phyloP scores from a whole-genome alignment of 331 rosid genomes.

The Pyracantha coccinea region DNA sequence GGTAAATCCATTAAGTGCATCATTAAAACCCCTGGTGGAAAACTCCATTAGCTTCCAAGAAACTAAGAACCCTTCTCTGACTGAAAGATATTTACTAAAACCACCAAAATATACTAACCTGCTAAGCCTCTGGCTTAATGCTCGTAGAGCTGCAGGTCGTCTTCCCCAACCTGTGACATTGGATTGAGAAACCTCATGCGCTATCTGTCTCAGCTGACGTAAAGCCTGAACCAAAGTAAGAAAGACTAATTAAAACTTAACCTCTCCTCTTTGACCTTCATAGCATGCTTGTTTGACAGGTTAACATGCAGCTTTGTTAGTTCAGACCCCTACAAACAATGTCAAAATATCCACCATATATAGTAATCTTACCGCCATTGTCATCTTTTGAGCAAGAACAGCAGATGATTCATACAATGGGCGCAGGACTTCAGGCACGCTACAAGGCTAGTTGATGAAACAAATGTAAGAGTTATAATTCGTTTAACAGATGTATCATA shows the following conservation, averaged over 20 bases:
- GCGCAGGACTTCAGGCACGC: slow-evolving; percentile 96
- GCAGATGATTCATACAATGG: slow-evolving; percentile 93
- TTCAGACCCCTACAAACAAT: background rate
- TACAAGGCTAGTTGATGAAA: slow-evolving; percentile 69
- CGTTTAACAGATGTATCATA: background rate
- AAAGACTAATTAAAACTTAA: background rate
- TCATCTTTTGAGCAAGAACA: slow-evolving; percentile 89
- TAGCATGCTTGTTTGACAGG: background rate
- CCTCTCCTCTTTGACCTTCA: background rate
- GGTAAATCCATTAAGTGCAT: slow-evolving; percentile 94
- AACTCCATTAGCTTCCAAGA: slow-evolving; percentile 23
- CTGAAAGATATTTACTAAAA: background rate
- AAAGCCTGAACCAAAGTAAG: slow-evolving; percentile 53
- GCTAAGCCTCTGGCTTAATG: slow-evolving; percentile 91
- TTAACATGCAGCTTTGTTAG: background rate
- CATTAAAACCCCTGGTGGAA: slow-evolving; percentile 83
- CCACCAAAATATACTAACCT: slow-evolving; percentile 39
- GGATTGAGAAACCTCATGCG: slow-evolving; percentile 94
- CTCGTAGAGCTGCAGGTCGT: slow-evolving; percentile 91
- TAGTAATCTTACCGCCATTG: slow-evolving; percentile 78
- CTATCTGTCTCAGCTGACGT: slow-evolving; percentile 90
- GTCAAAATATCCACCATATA: background rate
- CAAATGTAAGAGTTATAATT: slow-evolving; percentile 13
- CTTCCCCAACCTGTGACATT: slow-evolving; percentile 94
- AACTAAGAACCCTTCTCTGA: background rate